Evolutionary conservation across 2,329 filamentous ascomycete genomes (phyloP).

Genomic region (Talaromyces sp.): DNA sequence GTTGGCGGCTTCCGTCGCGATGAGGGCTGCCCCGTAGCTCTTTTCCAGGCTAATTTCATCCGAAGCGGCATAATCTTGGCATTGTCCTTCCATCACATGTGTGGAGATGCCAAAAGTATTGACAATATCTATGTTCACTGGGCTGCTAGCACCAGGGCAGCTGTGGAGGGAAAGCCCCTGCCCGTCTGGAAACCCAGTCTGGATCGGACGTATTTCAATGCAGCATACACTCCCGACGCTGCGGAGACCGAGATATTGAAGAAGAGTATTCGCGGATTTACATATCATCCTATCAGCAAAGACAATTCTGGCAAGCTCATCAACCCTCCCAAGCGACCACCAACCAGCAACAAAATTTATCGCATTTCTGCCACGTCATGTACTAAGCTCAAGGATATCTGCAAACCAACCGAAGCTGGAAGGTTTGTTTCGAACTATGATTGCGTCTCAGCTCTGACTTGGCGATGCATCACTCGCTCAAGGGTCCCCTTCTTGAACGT

Average conservation of each 20-base stretch:
- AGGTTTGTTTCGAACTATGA: neutral
- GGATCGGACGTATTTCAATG: neutral
- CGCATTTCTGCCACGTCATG: neutral
- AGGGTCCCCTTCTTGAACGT: neutral
- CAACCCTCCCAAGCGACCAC: neutral
- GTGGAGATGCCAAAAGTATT: neutral
- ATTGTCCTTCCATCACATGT: neutral
- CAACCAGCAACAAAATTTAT: neutral
- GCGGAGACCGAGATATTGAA: neutral
- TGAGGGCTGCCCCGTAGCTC: neutral
- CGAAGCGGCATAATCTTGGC: neutral
- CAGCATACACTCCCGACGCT: neutral
- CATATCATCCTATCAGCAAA: neutral
- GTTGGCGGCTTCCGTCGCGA: neutral
- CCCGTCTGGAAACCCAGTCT: neutral
- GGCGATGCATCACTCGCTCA: neutral
- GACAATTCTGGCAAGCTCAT: neutral
- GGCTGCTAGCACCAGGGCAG: neutral
- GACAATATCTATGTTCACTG: neutral
- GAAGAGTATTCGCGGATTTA: neutral
- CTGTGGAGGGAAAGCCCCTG: neutral
- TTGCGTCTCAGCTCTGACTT: neutral
- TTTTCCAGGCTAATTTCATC: neutral
- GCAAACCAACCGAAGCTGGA: neutral
- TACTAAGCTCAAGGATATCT: neutral